Evolutionary conservation across 2,329 filamentous ascomycete genomes (phyloP), one percentile per base, ranked within the genome.

Genomic region (Calonectria naviculata): DNA sequence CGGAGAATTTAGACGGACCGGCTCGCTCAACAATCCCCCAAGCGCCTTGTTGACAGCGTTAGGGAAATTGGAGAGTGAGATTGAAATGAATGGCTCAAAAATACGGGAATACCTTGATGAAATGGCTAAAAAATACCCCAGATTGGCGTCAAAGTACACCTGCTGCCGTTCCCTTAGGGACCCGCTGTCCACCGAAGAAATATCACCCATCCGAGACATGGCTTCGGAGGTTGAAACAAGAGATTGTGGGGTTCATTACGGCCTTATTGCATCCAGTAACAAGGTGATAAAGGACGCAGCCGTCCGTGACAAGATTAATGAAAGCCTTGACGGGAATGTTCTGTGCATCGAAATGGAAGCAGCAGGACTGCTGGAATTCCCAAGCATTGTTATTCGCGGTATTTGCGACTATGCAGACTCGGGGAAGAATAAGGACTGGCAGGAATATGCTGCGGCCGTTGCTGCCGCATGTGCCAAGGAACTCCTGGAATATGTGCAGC

Each of bases 371-470:
- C 4, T 38, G 36, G 36, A 38, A 4, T 38, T 15, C 36, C 36
- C 36, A 15, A 13, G 36, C 13, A 13, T 38, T 12, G 36, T 38
- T 12, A 38, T 38, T 38, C 9, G 36, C 4, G 81, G 81, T 0
- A 81, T 84, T 56, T 83, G 78, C 63, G 81, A 84, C 72, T 84
- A 83, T 41, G 75, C 81, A 0, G 81, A 83, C 58, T 76, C 78
- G 1, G 79, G 81, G 44, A 81, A 81, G 60, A 79, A 80, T 44
- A 74, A 80, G 8, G 29, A 60, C 0, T 82, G 79, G 80, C 80
- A 81, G 56, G 67, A 72, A 7, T 81, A 78, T 73, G 76, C 80
- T 9, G 76, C 81, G 5, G 77, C 79, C 56, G 67, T 72, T 28
- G 79, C 80, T 13, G 81, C 80, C 13, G 79, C 75, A 26, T 82